phyloP scores from a whole-genome alignment of 768 basidiomycete genomes.

The Mycena vitilis region DNA sequence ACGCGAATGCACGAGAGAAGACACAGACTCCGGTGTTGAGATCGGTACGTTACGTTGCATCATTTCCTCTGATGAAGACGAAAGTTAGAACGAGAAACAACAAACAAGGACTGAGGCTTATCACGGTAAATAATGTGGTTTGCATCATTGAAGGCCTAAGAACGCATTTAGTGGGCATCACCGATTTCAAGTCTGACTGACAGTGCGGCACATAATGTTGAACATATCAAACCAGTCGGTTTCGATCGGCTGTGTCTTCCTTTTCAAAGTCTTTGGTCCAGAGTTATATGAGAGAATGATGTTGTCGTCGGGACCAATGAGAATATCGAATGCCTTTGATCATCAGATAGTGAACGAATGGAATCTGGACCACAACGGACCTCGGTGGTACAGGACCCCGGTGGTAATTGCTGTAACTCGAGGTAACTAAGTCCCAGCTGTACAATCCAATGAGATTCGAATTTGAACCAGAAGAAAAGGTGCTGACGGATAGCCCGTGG shows the following conservation, averaged over 20 bases:
- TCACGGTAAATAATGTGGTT: not conserved
- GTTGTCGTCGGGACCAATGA: not conserved
- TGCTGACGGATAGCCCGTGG: not conserved
- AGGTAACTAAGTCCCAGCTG: constrained; percentile 7
- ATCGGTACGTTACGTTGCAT: not conserved
- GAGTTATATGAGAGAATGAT: not conserved
- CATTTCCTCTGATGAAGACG: not conserved
- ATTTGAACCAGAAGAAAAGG: not conserved
- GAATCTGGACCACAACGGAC: not conserved
- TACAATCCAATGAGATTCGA: not conserved
- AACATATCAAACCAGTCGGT: not conserved
- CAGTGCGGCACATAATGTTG: constrained; percentile 3
- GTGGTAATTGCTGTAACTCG: not conserved
- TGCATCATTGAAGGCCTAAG: not conserved
- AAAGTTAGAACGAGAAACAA: not conserved
- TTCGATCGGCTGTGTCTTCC: not conserved
- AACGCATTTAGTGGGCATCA: not conserved
- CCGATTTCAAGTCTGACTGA: too few species aligned
- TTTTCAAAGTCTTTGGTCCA: not conserved
- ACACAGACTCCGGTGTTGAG: not conserved
- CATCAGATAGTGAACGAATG: too few species aligned
- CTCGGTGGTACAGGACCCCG: not conserved
- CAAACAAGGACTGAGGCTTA: too few species aligned
- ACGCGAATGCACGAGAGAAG: not conserved
- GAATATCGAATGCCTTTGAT: constrained; percentile 4